phyloP scores from a whole-genome alignment of 1,139 yeast genomes.

The Hanseniaspora uvarum region DNA sequence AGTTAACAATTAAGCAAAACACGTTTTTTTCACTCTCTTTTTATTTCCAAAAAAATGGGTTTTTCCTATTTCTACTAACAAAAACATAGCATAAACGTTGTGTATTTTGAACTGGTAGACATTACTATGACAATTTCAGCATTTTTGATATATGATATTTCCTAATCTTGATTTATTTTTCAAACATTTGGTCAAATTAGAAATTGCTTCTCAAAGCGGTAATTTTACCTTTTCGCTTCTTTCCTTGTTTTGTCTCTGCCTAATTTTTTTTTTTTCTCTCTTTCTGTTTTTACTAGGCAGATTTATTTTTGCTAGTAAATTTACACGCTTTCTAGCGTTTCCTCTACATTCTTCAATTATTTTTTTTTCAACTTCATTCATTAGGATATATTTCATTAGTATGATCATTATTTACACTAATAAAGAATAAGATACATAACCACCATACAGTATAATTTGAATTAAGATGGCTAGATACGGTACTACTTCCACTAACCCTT shows the following conservation, averaged over 20 bases:
- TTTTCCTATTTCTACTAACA: too few species aligned
- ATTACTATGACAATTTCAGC: too few species aligned
- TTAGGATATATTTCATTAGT: background rate
- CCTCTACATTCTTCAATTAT: background rate
- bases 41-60: too few species aligned
- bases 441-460: slow-evolving; percentile 17
- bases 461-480: slow-evolving; percentile 80
- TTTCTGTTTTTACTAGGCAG: background rate
- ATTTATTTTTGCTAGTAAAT: background rate
- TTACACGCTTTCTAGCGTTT: background rate
- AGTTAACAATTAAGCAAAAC: too few species aligned
- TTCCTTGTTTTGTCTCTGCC: background rate
- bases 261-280: background rate
- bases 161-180: too few species aligned
- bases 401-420: background rate
- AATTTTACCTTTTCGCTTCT: background rate
- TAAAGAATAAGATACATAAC: background rate
- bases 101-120: too few species aligned
- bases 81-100: too few species aligned
- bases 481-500: slow-evolving; percentile 98
- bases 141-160: too few species aligned
- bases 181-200: background rate
- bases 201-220: background rate
- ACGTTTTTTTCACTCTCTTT: too few species aligned
- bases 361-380: background rate